These are phyloP conservation scores for Hygrophila difformis DNA, from an alignment of 257 asterid species.

Conservation along the genomic window DNA sequence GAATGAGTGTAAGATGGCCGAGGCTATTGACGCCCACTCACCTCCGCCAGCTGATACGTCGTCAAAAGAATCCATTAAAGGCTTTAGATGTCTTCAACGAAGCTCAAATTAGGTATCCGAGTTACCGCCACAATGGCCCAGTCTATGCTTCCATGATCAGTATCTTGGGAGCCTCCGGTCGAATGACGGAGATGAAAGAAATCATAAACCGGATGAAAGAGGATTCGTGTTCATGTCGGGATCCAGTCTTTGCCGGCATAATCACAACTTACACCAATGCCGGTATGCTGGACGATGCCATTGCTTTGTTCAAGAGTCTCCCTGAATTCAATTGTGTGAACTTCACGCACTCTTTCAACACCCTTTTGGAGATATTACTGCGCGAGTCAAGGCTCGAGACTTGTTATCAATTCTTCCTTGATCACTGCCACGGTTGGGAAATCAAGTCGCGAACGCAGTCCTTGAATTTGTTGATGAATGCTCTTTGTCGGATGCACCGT, in stretches of 20 bases:
- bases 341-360: conserved; percentile 60
- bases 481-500: conserved; percentile 52
- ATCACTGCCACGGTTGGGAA: conserved; percentile 70
- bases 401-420: conserved; percentile 51
- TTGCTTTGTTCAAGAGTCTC: conserved; percentile 55
- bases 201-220: conserved; percentile 54
- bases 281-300: conserved; percentile 61
- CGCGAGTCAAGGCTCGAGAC: conserved; percentile 47
- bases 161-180: conserved; percentile 57
- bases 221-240: conserved; percentile 75
- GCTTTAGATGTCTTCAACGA: conserved; percentile 65
- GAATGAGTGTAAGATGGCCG: conserved; percentile 83
- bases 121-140: conserved; percentile 70
- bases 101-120: conserved; percentile 56
- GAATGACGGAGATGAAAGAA: conserved; percentile 60
- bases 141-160: conserved; percentile 66
- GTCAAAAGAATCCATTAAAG: conserved; percentile 73
- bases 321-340: conserved; percentile 74
- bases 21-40: conserved; percentile 59
- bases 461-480: conserved; percentile 54
- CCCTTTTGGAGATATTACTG: conserved; percentile 70
- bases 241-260: conserved; percentile 46
- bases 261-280: conserved; percentile 51
- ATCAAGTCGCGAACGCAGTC: conserved; percentile 54
- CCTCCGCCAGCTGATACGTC: conserved; percentile 54